Evolutionary conservation across 495 filamentous ascomycete genomes (phyloP), one percentile per base, ranked within the genome.

Genomic region (Poronia punctata): DNA sequence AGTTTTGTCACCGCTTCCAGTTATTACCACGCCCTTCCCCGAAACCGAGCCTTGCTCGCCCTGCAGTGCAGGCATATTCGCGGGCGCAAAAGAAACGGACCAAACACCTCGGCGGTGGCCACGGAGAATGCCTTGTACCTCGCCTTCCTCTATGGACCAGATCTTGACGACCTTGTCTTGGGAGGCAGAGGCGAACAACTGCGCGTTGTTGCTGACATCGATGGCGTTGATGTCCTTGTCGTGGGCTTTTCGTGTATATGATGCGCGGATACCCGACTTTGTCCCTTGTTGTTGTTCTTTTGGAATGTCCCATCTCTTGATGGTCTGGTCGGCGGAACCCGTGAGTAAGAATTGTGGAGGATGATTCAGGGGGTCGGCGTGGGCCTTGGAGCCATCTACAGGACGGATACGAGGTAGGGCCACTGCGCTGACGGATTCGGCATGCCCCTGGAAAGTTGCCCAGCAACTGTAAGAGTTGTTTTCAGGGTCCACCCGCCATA

Each of bases 181-280:
- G 8, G 90, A 96, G 24, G 92, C 92, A 0, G 89, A 95, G 9
- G 93, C 92, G 59, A 97, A 95, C 1, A 94, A 61, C 11, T 72
- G 69, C 10, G 74, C 74, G 10, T 71, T 68, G 17, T 79, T 74
- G 48, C 82, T 83, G 23, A 89, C 70, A 40, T 92, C 86, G 12
- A 99, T 68, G 4, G 92, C 87, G 49, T 99, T 99, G 66, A 99
- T 99, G 48, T 99, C 92, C 51, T 97, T 99, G 43, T 99, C 92
- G 60, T 99, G 92, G 2, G 92, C 93, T 62, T 95, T 86, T 23
- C 89, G 76, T 4, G 90, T 95, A 50, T 86, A 93, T 11, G 75
- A 51, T 5, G 86, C 80, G 51, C 75, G 72, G 18, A 62, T 46
- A 35, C 65, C 48, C 16, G 68, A 52, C 45, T 73, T 59, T 26